Conservation (phyloP, 176 grass and related monocot genomes). For the Musa troglodytarum region DNA sequence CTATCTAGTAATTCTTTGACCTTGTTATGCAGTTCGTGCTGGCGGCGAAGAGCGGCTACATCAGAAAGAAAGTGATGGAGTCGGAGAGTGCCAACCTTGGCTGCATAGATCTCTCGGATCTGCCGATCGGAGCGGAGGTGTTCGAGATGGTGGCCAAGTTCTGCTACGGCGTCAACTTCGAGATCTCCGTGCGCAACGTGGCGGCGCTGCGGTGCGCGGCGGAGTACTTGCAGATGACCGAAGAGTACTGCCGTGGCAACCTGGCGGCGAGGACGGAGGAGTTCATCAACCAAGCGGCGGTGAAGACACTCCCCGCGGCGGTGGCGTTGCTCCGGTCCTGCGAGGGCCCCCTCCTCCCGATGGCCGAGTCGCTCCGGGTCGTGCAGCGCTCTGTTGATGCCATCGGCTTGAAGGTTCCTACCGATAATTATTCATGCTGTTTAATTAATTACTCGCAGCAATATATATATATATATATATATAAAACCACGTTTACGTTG, state of each 20-base stretch:
- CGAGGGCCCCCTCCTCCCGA: constrained; percentile 25
- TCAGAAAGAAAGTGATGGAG: constrained; percentile 35
- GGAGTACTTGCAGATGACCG: constrained; percentile 59
- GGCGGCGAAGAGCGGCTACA: constrained; percentile 62
- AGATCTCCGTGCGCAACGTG: constrained; percentile 58
- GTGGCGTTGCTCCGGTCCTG: constrained; percentile 68
- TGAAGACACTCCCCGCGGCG: constrained; percentile 38
- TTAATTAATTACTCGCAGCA: no score
- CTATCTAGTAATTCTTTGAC: no score
- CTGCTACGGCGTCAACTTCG: constrained; percentile 77
- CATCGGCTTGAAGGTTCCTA: constrained; percentile 34
- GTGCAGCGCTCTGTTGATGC: constrained; percentile 30
- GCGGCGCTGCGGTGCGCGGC: constrained; percentile 46
- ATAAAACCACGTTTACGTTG: no score
- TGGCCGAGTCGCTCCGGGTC: constrained; percentile 42
- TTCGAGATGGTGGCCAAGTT: constrained; percentile 61
- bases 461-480: no score
- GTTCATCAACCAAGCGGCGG: constrained; percentile 31
- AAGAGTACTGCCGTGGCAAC: constrained; percentile 23
- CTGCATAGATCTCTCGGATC: constrained; percentile 33
- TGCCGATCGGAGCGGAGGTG: constrained; percentile 54
- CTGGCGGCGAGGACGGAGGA: constrained; percentile 48
- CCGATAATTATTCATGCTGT: no score
- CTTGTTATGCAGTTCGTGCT: constrained; percentile 40
- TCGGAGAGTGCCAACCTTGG: neutral